A percentile compares a stretch with the other conserved stretches of the same genome.
These are phyloP conservation scores for Tetradesmus lagerheimii DNA, from an alignment of 139 green algal genomes.

Conservation along the genomic window DNA sequence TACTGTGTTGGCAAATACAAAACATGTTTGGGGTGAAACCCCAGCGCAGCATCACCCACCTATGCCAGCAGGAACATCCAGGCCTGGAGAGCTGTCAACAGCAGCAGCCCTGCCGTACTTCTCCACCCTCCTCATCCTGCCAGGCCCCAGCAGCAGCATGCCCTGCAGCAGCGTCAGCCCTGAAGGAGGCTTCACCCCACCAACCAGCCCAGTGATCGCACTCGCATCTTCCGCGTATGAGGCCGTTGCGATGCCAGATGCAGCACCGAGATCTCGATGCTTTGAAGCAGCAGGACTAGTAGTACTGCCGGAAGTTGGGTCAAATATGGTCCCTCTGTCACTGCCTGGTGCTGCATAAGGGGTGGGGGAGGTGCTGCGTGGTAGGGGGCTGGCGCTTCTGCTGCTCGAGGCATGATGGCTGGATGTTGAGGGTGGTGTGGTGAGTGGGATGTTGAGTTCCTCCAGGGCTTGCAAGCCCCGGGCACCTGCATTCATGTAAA, in stretches of 20 bases:
- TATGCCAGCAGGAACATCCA: neutral
- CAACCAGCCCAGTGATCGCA: neutral
- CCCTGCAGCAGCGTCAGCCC: conserved; percentile 25
- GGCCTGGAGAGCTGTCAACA: neutral
- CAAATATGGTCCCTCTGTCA: neutral
- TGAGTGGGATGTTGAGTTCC: neutral
- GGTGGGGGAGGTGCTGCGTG: conserved; percentile 16
- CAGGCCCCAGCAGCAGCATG: conserved; percentile 18
- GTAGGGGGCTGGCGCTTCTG: conserved; percentile 3
- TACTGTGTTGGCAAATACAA: too few relatives aligned
- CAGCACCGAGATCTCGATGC: neutral
- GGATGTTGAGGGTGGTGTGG: neutral
- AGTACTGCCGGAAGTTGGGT: too few relatives aligned
- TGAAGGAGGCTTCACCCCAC: neutral
- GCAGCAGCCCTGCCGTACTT: neutral
- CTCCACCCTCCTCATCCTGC: neutral
- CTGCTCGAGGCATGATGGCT: neutral
- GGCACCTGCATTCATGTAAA: neutral
- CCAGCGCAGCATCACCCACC: too few relatives aligned
- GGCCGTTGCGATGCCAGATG: neutral
- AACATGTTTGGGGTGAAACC: too few relatives aligned
- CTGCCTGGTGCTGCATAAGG: neutral
- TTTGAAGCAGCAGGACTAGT: neutral
- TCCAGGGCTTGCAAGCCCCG: neutral
- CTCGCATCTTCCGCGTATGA: neutral